Evolutionary conservation across 1,139 yeast genomes (phyloP), one percentile per base, ranked within the genome.

Genomic region (Pneumocystis murina): DNA sequence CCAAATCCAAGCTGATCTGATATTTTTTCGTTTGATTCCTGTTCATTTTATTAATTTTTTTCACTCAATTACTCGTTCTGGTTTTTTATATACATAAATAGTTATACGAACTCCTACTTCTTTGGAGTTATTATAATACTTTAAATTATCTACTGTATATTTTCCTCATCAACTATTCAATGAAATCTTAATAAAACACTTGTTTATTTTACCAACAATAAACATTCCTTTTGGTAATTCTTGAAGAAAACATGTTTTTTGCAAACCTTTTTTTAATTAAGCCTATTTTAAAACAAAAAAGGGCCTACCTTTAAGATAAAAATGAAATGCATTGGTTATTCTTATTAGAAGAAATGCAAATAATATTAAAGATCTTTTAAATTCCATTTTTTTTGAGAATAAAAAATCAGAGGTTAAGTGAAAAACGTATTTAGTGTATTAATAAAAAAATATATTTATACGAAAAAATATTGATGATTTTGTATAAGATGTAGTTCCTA

Each of bases 311-410:
- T n/a, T 20, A 20, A 48, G 33, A 16, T 48, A 48, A 14, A 48
- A 48, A 33, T 67, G 61, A 62, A 70, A 62, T 28, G 70, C 74
- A 3, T 70, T 72, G 30, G 68, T 82, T 75, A 69, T 74, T 68
- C 80, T 64, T 67, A 78, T 82, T 71, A 33, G 7, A 33, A 33
- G 35, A 33, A 33, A 6, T 33, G 8, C 8, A 33, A 33, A 33
- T 7, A 33, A 33, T 33, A 33, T 33, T 7, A 33, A 33, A 5
- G 35, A 33, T 6, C 35, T 33, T 33, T 7, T 33, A 33, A 33
- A 33, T 33, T 33, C 35, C 35, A 33, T 33, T 33, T 33, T 33
- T 7, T 7, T 33, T 33, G 8, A 5, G 35, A 33, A 33, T 33
- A 33, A 33, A 33, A 33, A 33, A 33, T 7, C 35, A 5, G 4